These are phyloP conservation scores for Cicer cuneatum DNA, from an alignment of 306 rosid genomes.

Conservation along the genomic window DNA sequence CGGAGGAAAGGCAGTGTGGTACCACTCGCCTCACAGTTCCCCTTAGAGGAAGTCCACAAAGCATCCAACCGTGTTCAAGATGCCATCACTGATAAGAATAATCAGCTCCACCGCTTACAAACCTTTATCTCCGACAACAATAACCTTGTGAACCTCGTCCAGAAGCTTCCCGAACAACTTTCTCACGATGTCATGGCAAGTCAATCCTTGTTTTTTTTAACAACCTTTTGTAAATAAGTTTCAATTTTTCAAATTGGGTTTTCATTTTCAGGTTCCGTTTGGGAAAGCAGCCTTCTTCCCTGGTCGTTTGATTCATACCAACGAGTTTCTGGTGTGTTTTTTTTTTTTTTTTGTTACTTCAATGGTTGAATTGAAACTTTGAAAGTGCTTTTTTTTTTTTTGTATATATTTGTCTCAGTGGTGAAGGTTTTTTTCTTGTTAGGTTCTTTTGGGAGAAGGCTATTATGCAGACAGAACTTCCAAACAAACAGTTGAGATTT, in stretches of 20 bases:
- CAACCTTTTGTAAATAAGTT: background rate
- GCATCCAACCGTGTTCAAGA: conserved; percentile 66
- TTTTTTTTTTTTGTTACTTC: background rate
- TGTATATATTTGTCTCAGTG: background rate
- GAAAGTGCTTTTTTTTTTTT: background rate
- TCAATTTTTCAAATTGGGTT: conserved; percentile 14
- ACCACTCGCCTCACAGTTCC: conserved; percentile 63
- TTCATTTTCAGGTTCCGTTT: conserved; percentile 84
- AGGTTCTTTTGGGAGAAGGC: conserved; percentile 95
- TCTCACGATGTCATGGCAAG: conserved; percentile 80
- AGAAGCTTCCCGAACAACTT: conserved; percentile 77
- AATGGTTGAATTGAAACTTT: background rate
- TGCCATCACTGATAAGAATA: conserved; percentile 54
- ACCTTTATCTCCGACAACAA: conserved; percentile 71
- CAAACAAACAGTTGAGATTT: conserved; percentile 76
- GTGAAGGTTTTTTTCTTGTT: conserved; percentile 14
- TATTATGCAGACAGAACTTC: conserved; percentile 82
- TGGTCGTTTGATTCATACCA: conserved; percentile 88
- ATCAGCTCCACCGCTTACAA: conserved; percentile 56
- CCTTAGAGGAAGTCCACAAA: conserved; percentile 65
- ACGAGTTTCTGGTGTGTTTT: conserved; percentile 71
- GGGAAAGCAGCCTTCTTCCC: conserved; percentile 97
- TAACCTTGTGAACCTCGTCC: conserved; percentile 72
- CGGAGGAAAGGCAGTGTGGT: conserved; percentile 64
- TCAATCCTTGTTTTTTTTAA: background rate